Base-by-base conservation (phyloP, 2,329 filamentous ascomycete genomes). In the Diaporthe vexans region DNA sequence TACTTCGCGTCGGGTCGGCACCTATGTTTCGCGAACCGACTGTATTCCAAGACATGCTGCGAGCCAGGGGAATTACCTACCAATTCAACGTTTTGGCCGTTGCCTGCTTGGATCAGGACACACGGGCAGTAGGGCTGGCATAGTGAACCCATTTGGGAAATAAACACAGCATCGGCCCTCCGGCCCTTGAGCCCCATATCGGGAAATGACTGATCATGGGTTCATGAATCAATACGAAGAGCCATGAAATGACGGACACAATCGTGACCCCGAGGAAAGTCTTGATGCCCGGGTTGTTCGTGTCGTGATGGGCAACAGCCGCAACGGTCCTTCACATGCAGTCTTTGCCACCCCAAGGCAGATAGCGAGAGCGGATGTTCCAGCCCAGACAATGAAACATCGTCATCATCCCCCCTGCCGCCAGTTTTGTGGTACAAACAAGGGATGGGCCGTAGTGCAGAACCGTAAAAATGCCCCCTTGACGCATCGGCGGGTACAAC, bases 401-500 rank as follows among this genome's bases (percentile, higher is more conserved):
- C 11, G 19, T 4, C 26, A 17, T 65, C 40, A 19, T 15, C 7
- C 43, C 61, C 61, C 43, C 26, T 48, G 58, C 26, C 11, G 21
- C 29, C 29, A 19, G 35, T 37, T 33, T n/a, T 37, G 33, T 26
- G 37, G 13, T 54, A 26, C 48, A 63, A 63, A 8, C 13, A 10
- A 51, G 29, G 61, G 61, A 51, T 13, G 29, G 26, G 43, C 13
- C 21, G 46, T 40, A 11, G 29, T 35, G 19, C 33, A 33, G 46
- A n/a, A 52, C 33, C 9, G 21, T 26, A 13, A 13, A 52, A 37
- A 19, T 4, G 13, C 40, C 8, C 48, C 63, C 24, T 26, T 40
- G 48, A 54, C 33, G 6, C 29, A 48, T 68, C 48, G 48, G 63
- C n/a, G 46, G 29, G 63, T 40, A 68, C 63, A 29, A 17, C 63